A percentile compares a stretch with the other conserved stretches of the same genome.
These are phyloP conservation scores for Yamadazyma atlantica DNA, from an alignment of 1,139 yeast genomes.

Conservation along the genomic window DNA sequence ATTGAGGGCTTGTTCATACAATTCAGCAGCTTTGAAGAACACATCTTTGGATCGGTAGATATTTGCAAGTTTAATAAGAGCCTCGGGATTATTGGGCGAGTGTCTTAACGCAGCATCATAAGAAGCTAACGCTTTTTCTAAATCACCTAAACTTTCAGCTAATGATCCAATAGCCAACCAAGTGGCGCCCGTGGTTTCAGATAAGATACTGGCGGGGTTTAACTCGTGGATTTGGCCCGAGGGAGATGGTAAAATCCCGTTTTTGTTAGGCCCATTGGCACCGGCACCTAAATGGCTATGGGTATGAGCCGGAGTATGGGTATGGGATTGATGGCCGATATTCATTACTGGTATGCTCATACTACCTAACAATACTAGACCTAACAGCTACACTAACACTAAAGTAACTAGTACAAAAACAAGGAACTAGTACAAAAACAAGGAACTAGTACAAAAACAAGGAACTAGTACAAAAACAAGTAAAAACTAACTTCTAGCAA, in stretches of 20 bases:
- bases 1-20: constrained; percentile 82
- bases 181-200: constrained; percentile 81
- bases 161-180: constrained; percentile 92
- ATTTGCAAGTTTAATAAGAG: constrained; percentile 82
- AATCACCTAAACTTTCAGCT: constrained; percentile 87
- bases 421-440: no score
- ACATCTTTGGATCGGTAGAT: constrained; percentile 86
- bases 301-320: constrained; percentile 1
- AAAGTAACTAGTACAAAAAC: no score
- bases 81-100: constrained; percentile 82
- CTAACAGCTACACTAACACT: no score
- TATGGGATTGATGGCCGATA: constrained; percentile 6
- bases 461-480: no score
- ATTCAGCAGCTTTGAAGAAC: constrained; percentile 90
- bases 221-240: constrained; percentile 6
- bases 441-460: no score
- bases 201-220: constrained; percentile 24
- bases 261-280: neutral
- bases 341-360: constrained; percentile 11
- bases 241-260: constrained; percentile 7
- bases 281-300: constrained; percentile 1
- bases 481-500: no score
- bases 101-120: constrained; percentile 90
- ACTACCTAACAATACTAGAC: no score
- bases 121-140: constrained; percentile 84